These are phyloP conservation scores for Coemansia sp. DNA, from an alignment of 192 early-diverging fungal genomes.

Conservation along the genomic window DNA sequence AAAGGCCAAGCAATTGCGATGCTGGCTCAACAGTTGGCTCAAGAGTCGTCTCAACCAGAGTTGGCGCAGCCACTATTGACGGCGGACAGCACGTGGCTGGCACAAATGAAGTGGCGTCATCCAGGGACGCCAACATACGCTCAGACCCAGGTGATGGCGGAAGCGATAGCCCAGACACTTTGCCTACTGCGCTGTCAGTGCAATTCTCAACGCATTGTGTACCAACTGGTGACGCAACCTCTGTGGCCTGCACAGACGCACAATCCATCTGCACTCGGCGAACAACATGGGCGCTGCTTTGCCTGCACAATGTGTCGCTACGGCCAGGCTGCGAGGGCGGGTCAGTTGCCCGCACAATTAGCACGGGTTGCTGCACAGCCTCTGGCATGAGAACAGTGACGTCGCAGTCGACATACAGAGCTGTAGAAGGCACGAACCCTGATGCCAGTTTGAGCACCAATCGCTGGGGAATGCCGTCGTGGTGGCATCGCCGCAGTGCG, in stretches of 20 bases:
- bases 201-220: not conserved
- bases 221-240: not conserved
- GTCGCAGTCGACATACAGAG: slow-evolving; percentile 36
- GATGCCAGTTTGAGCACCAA: slow-evolving; percentile 31
- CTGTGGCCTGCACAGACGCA: not conserved
- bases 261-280: slow-evolving; percentile 16
- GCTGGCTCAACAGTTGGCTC: not conserved
- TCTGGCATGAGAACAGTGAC: slow-evolving; percentile 55
- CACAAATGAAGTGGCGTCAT: not conserved
- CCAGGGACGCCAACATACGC: not conserved
- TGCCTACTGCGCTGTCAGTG: not conserved
- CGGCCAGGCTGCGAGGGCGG: not conserved
- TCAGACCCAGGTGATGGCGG: not conserved
- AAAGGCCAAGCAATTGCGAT: not conserved
- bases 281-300: slow-evolving; percentile 16
- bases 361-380: slow-evolving; percentile 42
- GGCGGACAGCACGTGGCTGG: not conserved
- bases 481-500: slow-evolving; percentile 36
- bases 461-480: slow-evolving; percentile 48
- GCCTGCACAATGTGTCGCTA: not conserved
- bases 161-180: not conserved
- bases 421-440: not conserved
- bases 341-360: slow-evolving; percentile 44
- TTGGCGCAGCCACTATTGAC: not conserved
- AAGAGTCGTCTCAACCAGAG: not conserved